Evolutionary conservation across 768 basidiomycete genomes (phyloP), one percentile per base, ranked within the genome.

Genomic region (Infundibulicybe gibba): DNA sequence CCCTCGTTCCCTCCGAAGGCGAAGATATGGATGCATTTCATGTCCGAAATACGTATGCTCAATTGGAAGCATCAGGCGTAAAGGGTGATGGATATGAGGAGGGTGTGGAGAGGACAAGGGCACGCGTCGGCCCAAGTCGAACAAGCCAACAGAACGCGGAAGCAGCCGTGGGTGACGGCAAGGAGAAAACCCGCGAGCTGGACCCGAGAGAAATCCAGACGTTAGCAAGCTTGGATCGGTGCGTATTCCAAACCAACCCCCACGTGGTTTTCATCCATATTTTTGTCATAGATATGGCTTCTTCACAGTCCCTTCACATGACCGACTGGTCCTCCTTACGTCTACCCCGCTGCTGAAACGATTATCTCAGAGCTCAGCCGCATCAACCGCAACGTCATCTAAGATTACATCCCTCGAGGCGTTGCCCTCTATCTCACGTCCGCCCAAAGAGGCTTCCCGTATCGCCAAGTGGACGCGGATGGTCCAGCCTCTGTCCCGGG

Each of bases 391-490:
- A 17, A 69, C 76, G 1, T 61, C 78, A 3, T 62, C 74, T 25
- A 65, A 78, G 34, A 70, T 79, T 16, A 63, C 71, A 45, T 62
- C 75, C 31, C 65, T 80, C 20, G 61, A 62, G 34, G 55, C 71
- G 31, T 69, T 85, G 44, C 77, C 85, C 44, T 69, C 74, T 13
- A 66, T 71, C 8, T 68, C 68, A 41, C 61, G 67, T 32, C 67
- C 75, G 5, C 66, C 74, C 38, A 90, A 84, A 61, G 95, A 98
- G 63, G 60, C 67, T 2, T 70, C 75, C 5, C 76, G 95, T n/a
- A 89, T 92, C 53, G 79, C 73, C 17, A 98, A 98, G 66, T 97
- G 95, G 95, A 81, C 80, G n/a, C 78, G 85, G 37, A 98, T 98
- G 95, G 74, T 91, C 49, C 70, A 75, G 40, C 83, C 90, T 12